Evolutionary conservation across 176 grass and related monocot species (phyloP).

Genomic region (Triticum turgidum): DNA sequence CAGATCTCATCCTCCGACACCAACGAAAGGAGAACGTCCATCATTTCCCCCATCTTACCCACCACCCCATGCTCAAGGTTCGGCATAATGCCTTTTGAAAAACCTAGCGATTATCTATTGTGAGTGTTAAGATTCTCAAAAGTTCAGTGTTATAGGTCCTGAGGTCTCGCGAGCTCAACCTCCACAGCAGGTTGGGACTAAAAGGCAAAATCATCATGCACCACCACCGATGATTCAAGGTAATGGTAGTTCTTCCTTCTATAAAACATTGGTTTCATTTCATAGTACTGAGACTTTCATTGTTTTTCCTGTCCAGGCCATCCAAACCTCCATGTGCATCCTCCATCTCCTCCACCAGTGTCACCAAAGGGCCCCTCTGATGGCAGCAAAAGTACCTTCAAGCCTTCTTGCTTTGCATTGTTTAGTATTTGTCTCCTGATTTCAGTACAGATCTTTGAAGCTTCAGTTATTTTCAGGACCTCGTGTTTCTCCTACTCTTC

Average conservation of each 20-base stretch:
- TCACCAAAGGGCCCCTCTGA: constrained; percentile 33
- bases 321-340: constrained; percentile 30
- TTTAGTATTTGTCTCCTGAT: neutral
- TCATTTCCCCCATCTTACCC: constrained; percentile 45
- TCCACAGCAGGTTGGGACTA: constrained; percentile 42
- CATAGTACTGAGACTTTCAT: neutral
- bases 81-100: constrained; percentile 3
- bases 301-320: constrained; percentile 38
- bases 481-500: constrained; percentile 54
- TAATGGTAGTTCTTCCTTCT: constrained; percentile 25
- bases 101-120: neutral
- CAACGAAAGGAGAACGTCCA: constrained; percentile 31
- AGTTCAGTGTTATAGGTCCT: constrained; percentile 28
- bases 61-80: constrained; percentile 58
- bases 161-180: constrained; percentile 31
- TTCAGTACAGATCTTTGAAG: constrained; percentile 14
- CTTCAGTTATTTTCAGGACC: constrained; percentile 42
- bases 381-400: constrained; percentile 47
- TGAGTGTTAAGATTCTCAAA: constrained; percentile 27
- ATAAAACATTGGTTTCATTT: constrained; percentile 5
- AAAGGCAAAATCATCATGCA: constrained; percentile 48
- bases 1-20: constrained; percentile 36
- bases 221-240: constrained; percentile 45
- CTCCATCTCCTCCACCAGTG: constrained; percentile 54
- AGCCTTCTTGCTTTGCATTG: constrained; percentile 14